phyloP scores from a whole-genome alignment of 2,329 filamentous ascomycete genomes.

The Aplosporella prunicola region DNA sequence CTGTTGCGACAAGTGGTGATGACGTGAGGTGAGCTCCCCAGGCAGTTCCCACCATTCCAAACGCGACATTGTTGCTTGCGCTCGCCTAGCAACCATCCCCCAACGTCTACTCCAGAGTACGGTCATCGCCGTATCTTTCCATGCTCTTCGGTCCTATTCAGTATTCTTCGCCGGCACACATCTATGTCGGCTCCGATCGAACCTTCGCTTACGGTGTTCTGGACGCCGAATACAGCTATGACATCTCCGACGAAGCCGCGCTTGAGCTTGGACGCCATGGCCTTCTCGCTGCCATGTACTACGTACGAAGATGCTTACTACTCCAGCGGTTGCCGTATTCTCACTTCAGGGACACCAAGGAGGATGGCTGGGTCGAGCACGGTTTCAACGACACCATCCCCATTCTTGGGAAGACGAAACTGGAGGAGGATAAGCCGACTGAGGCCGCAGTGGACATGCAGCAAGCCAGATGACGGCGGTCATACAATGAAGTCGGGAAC shows the following conservation, averaged over 20 bases:
- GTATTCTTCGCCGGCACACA: too few relatives aligned
- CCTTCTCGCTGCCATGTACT: conserved; percentile 88
- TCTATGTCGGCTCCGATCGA: conserved; percentile 96
- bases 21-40: too few relatives aligned
- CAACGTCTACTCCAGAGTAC: too few relatives aligned
- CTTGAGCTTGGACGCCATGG: conserved; percentile 83
- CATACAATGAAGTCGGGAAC: too few relatives aligned
- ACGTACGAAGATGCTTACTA: conserved; percentile 97
- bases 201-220: conserved; percentile 98
- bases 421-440: conserved; percentile 95
- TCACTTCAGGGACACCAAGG: conserved; percentile 98
- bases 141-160: too few relatives aligned
- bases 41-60: too few relatives aligned
- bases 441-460: conserved; percentile 76
- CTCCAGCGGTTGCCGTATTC: conserved; percentile 94
- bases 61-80: too few relatives aligned
- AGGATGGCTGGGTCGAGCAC: conserved; percentile 97
- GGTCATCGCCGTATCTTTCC: too few relatives aligned
- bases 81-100: too few relatives aligned
- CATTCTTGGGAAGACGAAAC: conserved; percentile 98
- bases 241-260: conserved; percentile 76
- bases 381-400: conserved; percentile 97
- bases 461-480: too few relatives aligned
- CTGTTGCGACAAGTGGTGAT: too few relatives aligned
- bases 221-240: conserved; percentile 88